These are phyloP conservation scores for Periconia sp. DNA, from an alignment of 2,329 filamentous ascomycete species.

Conservation along the genomic window DNA sequence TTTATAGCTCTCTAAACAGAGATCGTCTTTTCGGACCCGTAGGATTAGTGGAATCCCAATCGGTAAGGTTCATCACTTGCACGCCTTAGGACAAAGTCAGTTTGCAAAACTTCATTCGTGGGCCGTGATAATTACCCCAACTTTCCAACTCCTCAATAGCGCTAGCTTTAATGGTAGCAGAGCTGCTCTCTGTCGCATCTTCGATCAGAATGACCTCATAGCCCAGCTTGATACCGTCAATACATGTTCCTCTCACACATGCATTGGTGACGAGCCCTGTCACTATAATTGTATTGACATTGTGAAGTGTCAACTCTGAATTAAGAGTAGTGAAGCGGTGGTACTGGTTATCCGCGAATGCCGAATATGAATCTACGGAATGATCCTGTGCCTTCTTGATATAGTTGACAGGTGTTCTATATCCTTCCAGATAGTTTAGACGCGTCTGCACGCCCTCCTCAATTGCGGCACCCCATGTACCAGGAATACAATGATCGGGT, in stretches of 20 bases:
- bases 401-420: slow-evolving; percentile 25
- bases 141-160: slow-evolving; percentile 22
- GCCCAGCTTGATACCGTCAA: slow-evolving; percentile 29
- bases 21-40: slow-evolving; percentile 10
- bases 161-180: slow-evolving; percentile 18
- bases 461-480: slow-evolving; percentile 24
- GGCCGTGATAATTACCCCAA: slow-evolving; percentile 24
- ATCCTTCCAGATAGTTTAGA: slow-evolving; percentile 25
- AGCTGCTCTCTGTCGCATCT: slow-evolving; percentile 28
- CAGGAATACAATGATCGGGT: slow-evolving; percentile 27
- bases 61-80: slow-evolving; percentile 25
- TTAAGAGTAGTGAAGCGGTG: slow-evolving; percentile 28
- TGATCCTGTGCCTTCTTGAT: slow-evolving; percentile 33
- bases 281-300: slow-evolving; percentile 24
- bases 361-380: slow-evolving; percentile 28
- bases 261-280: slow-evolving; percentile 27
- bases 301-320: slow-evolving; percentile 21
- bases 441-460: slow-evolving; percentile 25
- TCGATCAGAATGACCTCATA: slow-evolving; percentile 29
- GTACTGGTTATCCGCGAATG: slow-evolving; percentile 32
- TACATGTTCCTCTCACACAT: slow-evolving; percentile 27
- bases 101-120: not conserved
- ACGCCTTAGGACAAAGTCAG: slow-evolving; percentile 16
- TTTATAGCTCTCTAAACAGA: slow-evolving; percentile 11
- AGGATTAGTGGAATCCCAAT: slow-evolving; percentile 22